Evolutionary conservation across 2,329 filamentous ascomycete species (phyloP).

Genomic region (Diaporthe amygdali): DNA sequence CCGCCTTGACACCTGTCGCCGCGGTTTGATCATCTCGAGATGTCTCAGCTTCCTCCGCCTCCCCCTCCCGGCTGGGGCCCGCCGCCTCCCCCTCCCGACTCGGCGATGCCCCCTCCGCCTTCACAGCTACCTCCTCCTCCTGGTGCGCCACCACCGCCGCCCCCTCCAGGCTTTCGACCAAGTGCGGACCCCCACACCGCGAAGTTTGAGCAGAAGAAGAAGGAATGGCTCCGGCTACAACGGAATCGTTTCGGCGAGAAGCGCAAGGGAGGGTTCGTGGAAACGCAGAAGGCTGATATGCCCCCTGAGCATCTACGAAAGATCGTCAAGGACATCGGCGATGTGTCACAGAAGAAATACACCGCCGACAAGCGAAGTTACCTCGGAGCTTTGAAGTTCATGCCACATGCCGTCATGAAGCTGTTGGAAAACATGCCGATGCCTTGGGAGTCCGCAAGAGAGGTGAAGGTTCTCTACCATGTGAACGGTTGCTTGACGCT

Average conservation of each 20-base stretch:
- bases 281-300: slow-evolving; percentile 98
- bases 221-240: slow-evolving; percentile 93
- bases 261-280: slow-evolving; percentile 93
- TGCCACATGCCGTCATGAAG: slow-evolving; percentile 98
- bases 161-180: slow-evolving; percentile 84
- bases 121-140: slow-evolving; percentile 63
- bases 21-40: slow-evolving; percentile 34
- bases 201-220: slow-evolving; percentile 98
- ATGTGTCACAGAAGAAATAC: slow-evolving; percentile 99
- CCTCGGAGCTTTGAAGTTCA: slow-evolving; percentile 95
- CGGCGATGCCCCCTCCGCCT: slow-evolving; percentile 60
- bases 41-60: slow-evolving; percentile 60
- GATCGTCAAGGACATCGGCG: slow-evolving; percentile 97
- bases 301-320: slow-evolving; percentile 97
- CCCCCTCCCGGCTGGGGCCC: slow-evolving; percentile 64
- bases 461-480: slow-evolving; percentile 98
- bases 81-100: slow-evolving; percentile 54
- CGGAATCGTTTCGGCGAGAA: slow-evolving; percentile 96
- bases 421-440: slow-evolving; percentile 99
- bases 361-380: slow-evolving; percentile 98
- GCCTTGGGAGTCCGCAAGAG: slow-evolving; percentile 96
- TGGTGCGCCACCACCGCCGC: slow-evolving; percentile 67
- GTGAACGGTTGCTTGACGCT: slow-evolving; percentile 96
- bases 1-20: not conserved
- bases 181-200: slow-evolving; percentile 82